A percentile compares a stretch with the other conserved stretches of the same genome.
Evolutionary conservation across 2,329 filamentous ascomycete species (phyloP).

Genomic region (Calonectria ilicicola): DNA sequence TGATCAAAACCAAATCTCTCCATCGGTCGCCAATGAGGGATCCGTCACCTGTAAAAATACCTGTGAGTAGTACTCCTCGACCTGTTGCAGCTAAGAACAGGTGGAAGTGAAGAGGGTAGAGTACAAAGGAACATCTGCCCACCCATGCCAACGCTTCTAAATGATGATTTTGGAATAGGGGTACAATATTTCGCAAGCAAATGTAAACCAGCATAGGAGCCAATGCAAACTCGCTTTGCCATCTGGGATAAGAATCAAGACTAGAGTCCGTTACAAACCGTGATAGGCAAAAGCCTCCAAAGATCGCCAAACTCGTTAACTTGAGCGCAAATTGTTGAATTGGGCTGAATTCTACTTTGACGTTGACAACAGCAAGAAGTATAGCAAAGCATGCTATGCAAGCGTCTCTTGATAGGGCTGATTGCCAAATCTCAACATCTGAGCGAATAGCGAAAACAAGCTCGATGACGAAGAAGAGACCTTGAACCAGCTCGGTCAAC

Average conservation of each 20-base stretch:
- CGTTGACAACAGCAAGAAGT: constrained; percentile 49
- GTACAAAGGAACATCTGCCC: constrained; percentile 68
- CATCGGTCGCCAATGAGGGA: constrained; percentile 36
- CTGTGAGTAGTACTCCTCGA: constrained; percentile 54
- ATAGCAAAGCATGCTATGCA: constrained; percentile 70
- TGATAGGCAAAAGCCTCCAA: constrained; percentile 26
- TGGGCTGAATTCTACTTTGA: constrained; percentile 34
- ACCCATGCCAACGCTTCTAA: constrained; percentile 62
- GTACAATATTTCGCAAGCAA: constrained; percentile 61
- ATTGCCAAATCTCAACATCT: constrained; percentile 61
- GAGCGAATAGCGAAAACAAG: constrained; percentile 59
- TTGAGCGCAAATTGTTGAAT: constrained; percentile 29
- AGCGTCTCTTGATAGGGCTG: constrained; percentile 63
- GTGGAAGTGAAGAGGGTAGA: constrained; percentile 71
- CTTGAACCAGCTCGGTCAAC: constrained; percentile 30
- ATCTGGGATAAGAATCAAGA: neutral
- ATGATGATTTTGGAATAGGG: constrained; percentile 30
- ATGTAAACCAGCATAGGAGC: constrained; percentile 66
- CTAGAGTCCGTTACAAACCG: neutral
- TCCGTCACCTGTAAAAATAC: constrained; percentile 35
- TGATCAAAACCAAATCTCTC: constrained; percentile 40
- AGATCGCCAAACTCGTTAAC: constrained; percentile 48
- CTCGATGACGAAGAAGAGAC: constrained; percentile 45
- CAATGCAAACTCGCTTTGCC: constrained; percentile 53
- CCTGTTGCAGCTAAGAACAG: constrained; percentile 69